Conservation (phyloP, 202 grass and related monocot genomes). For the Carex arenaria region DNA sequence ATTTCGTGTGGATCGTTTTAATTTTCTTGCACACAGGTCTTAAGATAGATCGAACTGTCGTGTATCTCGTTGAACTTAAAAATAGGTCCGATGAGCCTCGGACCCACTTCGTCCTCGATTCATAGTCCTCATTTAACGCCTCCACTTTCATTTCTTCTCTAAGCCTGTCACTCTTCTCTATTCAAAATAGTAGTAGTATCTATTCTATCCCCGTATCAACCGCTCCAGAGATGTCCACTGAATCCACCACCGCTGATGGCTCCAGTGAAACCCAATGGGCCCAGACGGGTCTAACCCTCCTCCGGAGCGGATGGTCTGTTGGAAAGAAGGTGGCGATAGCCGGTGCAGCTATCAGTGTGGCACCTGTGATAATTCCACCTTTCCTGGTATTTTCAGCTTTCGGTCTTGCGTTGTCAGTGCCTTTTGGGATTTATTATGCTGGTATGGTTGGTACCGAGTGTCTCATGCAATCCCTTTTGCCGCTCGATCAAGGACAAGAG, state of each 20-base stretch:
- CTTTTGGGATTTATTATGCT: conserved; percentile 60
- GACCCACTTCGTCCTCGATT: no score
- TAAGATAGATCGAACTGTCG: no score
- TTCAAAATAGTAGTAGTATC: no score
- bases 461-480: conserved; percentile 55
- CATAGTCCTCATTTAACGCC: neutral
- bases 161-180: no score
- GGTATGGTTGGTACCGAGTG: conserved; percentile 40
- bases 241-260: neutral
- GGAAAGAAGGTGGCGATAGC: conserved; percentile 42
- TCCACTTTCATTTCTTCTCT: neutral
- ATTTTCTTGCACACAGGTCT: no score
- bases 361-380: conserved; percentile 48
- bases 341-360: conserved; percentile 33
- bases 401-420: conserved; percentile 48
- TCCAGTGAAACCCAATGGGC: neutral
- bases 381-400: conserved; percentile 37
- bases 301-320: conserved; percentile 40
- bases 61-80: no score
- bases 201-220: neutral
- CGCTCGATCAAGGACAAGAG: neutral
- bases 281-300: conserved; percentile 7
- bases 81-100: no score
- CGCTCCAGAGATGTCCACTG: neutral
- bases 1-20: no score